These are phyloP conservation scores for Omphalea diandra DNA, from an alignment of 441 rosid species.

Conservation along the genomic window DNA sequence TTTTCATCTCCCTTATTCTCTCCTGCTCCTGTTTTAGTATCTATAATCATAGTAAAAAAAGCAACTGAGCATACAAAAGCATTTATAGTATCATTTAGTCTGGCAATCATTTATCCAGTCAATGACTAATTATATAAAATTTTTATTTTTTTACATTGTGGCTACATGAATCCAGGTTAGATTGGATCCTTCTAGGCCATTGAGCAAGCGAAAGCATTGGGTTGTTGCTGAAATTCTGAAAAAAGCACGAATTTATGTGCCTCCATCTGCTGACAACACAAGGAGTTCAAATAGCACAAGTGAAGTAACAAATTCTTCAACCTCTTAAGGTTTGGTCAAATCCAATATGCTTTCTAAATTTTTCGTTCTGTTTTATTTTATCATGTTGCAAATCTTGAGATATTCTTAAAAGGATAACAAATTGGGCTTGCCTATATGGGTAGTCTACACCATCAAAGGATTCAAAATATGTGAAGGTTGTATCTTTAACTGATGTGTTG, in stretches of 20 bases:
- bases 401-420: not conserved
- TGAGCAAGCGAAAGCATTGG: slow-evolving; percentile 89
- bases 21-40: not conserved
- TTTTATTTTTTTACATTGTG: not conserved
- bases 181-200: slow-evolving; percentile 86
- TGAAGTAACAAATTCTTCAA: slow-evolving; percentile 26
- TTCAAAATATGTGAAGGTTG: slow-evolving; percentile 1
- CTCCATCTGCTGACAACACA: slow-evolving; percentile 41
- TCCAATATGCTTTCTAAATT: not conserved
- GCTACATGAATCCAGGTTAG: slow-evolving; percentile 46
- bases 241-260: slow-evolving; percentile 74
- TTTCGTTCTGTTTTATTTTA: not conserved
- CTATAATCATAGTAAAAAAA: not conserved
- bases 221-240: slow-evolving; percentile 81
- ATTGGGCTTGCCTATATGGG: not conserved
- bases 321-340: slow-evolving; percentile 29
- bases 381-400: not conserved
- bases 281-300: slow-evolving; percentile 21
- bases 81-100: not conserved
- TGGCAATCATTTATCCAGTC: not conserved
- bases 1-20: not conserved
- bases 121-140: not conserved
- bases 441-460: not conserved
- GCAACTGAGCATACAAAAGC: not conserved
- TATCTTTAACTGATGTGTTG: not conserved